Evolutionary conservation across 2,329 filamentous ascomycete species (phyloP), one percentile per base, ranked within the genome.

Genomic region (Pyricularia sp.): DNA sequence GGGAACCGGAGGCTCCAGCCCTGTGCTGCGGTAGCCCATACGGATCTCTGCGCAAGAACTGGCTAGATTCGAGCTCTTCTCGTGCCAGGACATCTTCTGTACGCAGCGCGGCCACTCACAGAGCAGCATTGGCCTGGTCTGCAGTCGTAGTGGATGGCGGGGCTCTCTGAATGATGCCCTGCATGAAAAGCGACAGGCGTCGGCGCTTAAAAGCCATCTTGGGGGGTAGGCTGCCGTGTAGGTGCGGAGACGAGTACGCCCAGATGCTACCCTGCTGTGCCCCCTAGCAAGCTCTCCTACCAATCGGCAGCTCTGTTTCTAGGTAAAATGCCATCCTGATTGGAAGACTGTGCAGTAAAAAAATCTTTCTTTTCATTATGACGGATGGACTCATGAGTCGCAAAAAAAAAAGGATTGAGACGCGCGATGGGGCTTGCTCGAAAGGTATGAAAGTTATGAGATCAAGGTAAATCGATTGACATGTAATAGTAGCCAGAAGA

Each of bases 131-230:
- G 68, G 66, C 66, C 71, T 59, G 66, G 67, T 71, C 70, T 68
- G 70, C 70, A 71, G 68, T 70, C 71, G 66, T 67, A 70, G 67
- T 65, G 66, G 64, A 66, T 64, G 65, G 55, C 55, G 55, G 55
- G 66, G 69, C 40, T 65, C 68, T 69, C 64, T 70, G 65, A 70
- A 67, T 72, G 72, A 69, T 69, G 76, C 67, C 75, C 77, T 80
- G 80, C 80, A 81, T 77, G 75, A 73, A 74, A 72, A 30, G 71
- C 73, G 77, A 79, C 79, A 82, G 78, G 77, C 77, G 74, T 79
- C 78, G 80, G 82, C 82, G 82, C 82, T 84, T 84, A 84, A 75
- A 72, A 73, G 72, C 73, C 69, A 74, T 72, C 40, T n/a, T 55
- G 62, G 61, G 13, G 28, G 62, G 62, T 22, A 28, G 40, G 24